Evolutionary conservation across 345 rosid species (phyloP), one percentile per base, ranked within the genome.

Genomic region (Hypericum perforatum): DNA sequence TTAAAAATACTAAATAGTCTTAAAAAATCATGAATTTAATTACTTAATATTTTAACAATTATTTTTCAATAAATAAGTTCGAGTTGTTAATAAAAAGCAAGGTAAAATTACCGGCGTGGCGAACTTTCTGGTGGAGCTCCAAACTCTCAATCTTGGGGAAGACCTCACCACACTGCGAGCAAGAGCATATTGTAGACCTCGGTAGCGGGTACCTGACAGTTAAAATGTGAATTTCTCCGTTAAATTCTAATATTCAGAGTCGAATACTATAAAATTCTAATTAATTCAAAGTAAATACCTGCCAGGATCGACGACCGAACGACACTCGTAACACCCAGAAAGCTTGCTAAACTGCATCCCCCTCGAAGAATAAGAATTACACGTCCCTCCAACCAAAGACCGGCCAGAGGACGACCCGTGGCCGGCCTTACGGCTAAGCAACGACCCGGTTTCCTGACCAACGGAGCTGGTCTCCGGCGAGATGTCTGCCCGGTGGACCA

Each of bases 301-400:
- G 91, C 86, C 76, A 16, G 96, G 94, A 75, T 92, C 98, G 61
- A 88, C 84, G 66, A 88, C 82, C 77, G 77, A 83, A 74, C 72
- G 96, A 64, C 98, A 92, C 62, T 92, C 98, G 41, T 92, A 88
- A 48, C 98, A 92, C 43, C 98, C 90, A 39, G 98, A 92, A 66
- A 92, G 95, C 67, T 85, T 92, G 64, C 98, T 74, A 59, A 92
- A 82, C 59, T 88, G 98, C 86, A 88, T 85, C 79, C 78, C 87
- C 59, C 84, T 81, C 5, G 87, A 83, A 41, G 94, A 22, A 22
- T 22, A 22, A 22, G 32, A 22, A 22, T 22, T 22, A 22, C 32
- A 79, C n/a, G 41, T 6, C 40, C 90, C 74, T 39, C 74, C 75
- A 13, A 74, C 46, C 52, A 74, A 51, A 12, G 94, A 76, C 70